Base-by-base conservation (phyloP, 768 basidiomycete species). In the Butyriboletus loyo region DNA sequence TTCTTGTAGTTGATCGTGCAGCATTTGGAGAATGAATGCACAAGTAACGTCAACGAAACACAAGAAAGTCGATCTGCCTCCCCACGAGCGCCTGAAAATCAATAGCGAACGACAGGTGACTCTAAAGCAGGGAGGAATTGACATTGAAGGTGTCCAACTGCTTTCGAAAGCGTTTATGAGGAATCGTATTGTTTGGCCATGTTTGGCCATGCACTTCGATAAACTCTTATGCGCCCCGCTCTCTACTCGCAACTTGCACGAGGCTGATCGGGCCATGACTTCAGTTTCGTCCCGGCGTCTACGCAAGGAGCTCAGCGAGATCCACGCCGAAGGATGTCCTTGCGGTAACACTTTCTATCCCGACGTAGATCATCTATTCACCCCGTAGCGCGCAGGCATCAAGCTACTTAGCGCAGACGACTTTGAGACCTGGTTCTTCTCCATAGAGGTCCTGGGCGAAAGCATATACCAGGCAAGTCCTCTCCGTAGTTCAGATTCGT, bases 361-460 rank as follows among this genome's bases (percentile, higher is more conserved):
- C 14, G 9, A 15, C 24, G 3, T 36, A 13, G 19, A 36, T n/a
- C 39, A 37, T 46, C 34, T 15, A 36, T 38, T 59, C 22, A 54
- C 55, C n/a, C 17, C 28, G 15, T 14, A 48, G 31, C 35, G 30
- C 19, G 0, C 62, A 88, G 90, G 92, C 34, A 90, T 93, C 60
- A 80, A 73, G 51, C 77, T 93, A 24, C 62, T 89, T 37, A 77
- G 79, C 48, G 89, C 90, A 5, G 87, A 92, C 48, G 84, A 92
- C 72, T 85, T 92, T 60, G 71, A 78, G 57, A 84, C 78, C 27
- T 94, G 92, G 92, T 68, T 76, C 61, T 83, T 94, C 64, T 79
- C 84, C 3, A 83, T 94, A 63, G 83, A 90, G 67, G 86, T 93
- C 47, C 79, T 92, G 75, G 92, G 92, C 22, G 87, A 94, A 50